Evolutionary conservation across 2,329 filamentous ascomycete species (phyloP), one percentile per base, ranked within the genome.

Genomic region (Colletotrichum agaves): DNA sequence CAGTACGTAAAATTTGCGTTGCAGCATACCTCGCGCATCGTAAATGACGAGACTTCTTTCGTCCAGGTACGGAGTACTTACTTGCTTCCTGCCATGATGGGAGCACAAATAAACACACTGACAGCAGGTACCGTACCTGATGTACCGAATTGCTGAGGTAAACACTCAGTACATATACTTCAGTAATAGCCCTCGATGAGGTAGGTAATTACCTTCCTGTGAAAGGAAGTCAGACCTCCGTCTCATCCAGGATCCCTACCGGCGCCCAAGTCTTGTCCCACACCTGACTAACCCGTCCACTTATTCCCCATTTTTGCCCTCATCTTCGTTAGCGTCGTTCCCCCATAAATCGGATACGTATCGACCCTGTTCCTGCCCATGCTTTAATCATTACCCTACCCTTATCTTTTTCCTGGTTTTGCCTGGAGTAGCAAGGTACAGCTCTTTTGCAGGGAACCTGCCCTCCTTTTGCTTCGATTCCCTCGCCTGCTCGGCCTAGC

Each of bases 311-410:
- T 67, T 63, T 47, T 50, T 52, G 35, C 37, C 19, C 17, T 43
- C 41, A 27, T 59, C 50, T 23, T 8, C 11, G 44, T 21, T 67
- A 67, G 60, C 60, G 41, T 58, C 52, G 37, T 59, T 67, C 63
- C 64, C 52, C 64, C 64, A 67, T 59, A 63, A 67, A 58, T 63
- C 52, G 60, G 64, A 44, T 53, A 66, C 63, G 59, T 63, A 58
- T 39, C 41, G 43, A 49, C 37, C 17, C 35, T 41, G 19, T n/a
- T 39, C 52, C 37, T 31, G 21, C 19, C 47, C 46, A 46, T 66
- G 64, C 52, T 63, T 50, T 53, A 58, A 58, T 67, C 21, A 58
- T 63, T 63, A 58, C 52, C 60, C 60, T 60, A 60, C 44, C 44
- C 57, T 50, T 60, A 50, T 19, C 43, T 39, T 50, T 60, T 60